Evolutionary conservation across 352 stramenopile genomes (phyloP), one percentile per base, ranked within the genome.

Genomic region (Phytophthora podocarpi): DNA sequence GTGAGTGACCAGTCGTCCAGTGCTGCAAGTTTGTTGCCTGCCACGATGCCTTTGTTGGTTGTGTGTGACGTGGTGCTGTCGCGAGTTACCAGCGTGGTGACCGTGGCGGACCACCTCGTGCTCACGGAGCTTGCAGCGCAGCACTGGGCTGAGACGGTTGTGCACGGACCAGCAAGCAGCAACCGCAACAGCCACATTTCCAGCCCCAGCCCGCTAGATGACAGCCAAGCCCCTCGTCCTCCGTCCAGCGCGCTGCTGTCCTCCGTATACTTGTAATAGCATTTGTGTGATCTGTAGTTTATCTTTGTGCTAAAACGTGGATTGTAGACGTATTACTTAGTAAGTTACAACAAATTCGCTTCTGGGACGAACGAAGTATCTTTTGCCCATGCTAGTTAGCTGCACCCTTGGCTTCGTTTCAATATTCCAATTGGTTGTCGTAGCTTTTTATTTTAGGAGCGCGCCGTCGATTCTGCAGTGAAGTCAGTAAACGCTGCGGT

Each of bases 61-160:
- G 43, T 66, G 16, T 80, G 62, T 35, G 73, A 88, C 39, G 61
- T 77, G 11, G 15, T 87, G 12, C 62, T 85, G 12, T 63, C 69
- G 5, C 66, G 64, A 31, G 43, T 79, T 2, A 46, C 72, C 2
- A 72, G 59, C 15, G 35, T 75, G 11, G 64, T 83, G 11, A 70
- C 53, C 23, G 54, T 76, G 12, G 50, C 66, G 45, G 78, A 82
- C 35, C 64, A 84, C 53, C 39, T 85, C 10, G 37, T 83, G 16
- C 41, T 85, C 20, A 76, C 70, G 12, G 54, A 77, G 15, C 46
- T 90, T 27, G 37, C 75, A 35, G 77, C 72, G 13, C 67, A 85
- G 23, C 60, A 84, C 28, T 76, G 70, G 64, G 73, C 64, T 27
- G 80, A 90, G 59, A 72, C 42, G 3, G 70, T 79, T 21, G 56